Evolutionary conservation across 352 stramenopile species (phyloP).

Genomic region (Globisporangium iwayamae): DNA sequence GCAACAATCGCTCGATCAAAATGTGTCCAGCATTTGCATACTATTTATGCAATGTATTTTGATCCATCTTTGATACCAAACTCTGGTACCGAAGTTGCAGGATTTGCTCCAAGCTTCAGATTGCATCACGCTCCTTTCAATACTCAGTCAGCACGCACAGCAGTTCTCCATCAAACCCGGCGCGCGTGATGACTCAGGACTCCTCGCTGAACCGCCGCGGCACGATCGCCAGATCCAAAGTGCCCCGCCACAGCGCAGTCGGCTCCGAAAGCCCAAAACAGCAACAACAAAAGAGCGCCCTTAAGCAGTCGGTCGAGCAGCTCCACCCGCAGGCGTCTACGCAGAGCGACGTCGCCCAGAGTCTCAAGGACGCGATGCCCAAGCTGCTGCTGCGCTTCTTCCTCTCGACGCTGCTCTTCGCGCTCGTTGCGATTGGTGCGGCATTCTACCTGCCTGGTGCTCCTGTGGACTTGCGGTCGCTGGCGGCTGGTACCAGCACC

Average conservation of each 20-base stretch:
- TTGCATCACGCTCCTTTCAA: neutral
- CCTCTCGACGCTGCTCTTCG: conserved; percentile 28
- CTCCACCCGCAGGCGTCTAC: conserved; percentile 1
- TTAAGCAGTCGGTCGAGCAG: neutral
- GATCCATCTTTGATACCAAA: neutral
- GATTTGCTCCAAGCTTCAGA: neutral
- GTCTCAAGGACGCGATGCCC: conserved; percentile 24
- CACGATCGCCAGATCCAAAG: neutral
- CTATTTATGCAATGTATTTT: neutral
- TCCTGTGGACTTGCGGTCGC: neutral
- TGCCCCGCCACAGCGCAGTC: neutral
- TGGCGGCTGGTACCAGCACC: neutral
- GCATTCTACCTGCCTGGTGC: conserved; percentile 10
- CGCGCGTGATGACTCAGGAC: conserved; percentile 7
- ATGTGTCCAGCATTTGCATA: neutral
- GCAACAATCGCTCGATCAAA: no score
- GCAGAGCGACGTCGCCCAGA: conserved; percentile 11
- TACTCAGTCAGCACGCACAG: neutral
- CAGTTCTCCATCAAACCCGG: conserved; percentile 3
- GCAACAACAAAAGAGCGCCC: neutral
- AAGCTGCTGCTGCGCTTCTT: conserved; percentile 30
- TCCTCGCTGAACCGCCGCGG: conserved; percentile 11
- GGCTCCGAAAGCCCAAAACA: neutral
- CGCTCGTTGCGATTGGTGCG: conserved; percentile 16
- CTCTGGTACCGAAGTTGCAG: neutral